Evolutionary conservation across 768 basidiomycete species (phyloP), one percentile per base, ranked within the genome.

Genomic region (Kwoniella heveanensis): DNA sequence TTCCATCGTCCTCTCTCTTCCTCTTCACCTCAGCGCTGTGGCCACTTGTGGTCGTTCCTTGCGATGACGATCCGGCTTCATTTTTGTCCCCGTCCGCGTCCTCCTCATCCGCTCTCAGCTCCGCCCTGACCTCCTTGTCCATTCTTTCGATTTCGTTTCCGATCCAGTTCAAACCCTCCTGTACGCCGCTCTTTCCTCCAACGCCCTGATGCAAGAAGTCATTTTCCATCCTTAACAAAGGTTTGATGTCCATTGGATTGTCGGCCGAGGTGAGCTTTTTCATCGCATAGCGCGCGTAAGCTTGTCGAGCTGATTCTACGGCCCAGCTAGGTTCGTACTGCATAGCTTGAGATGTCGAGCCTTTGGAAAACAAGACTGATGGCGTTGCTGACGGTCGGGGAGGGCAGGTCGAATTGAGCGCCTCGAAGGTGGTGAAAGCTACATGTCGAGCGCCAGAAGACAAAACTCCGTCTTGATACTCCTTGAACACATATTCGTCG

Each of bases 191-290:
- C 30, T 66, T 69, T 3, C 58, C 62, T 21, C 70, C 68, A 1
- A 67, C 46, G 7, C 73, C 70, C 10, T 29, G 52, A 60, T 68
- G 58, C 4, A 54, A 26, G 57, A 77, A 77, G 44, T 77, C 75
- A 25, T 39, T 56, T 12, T 68, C 68, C 7, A 47, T 47, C 15
- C 44, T 32, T 12, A 77, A 59, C 17, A 77, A 49, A 13, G 70
- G 62, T 22, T 57, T 55, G 52, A 77, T 74, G 48, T 77, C 72
- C 17, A 77, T 52, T 0, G 72, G 66, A 37, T 70, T 68, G 3
- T 55, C 21, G 1, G 67, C 62, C 1, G 50, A 48, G 2, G 68
- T 60, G 24, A 69, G 22, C 21, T 71, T 46, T 44, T 51, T 48
- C 10, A 74, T 39, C 1, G 62, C 65, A 9, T 53, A 36, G 12